Percentiles rank a stretch among this genome's conserved stretches.
These are phyloP conservation scores for Hysterangium stoloniferum DNA, from an alignment of 768 basidiomycete genomes.

Conservation along the genomic window DNA sequence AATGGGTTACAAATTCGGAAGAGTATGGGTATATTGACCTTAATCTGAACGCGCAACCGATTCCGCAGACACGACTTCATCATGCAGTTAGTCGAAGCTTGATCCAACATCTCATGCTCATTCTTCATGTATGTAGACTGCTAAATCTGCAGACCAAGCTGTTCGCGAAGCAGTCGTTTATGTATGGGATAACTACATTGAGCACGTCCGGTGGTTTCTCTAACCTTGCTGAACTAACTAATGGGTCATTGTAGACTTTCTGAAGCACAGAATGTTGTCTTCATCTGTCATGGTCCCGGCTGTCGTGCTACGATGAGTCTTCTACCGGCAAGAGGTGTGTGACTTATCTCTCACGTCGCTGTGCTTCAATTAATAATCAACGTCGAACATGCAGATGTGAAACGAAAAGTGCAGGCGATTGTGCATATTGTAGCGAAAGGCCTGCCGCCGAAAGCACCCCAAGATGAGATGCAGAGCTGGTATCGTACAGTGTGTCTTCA, in stretches of 20 bases:
- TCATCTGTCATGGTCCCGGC: conserved; percentile 86
- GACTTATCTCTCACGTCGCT: background rate
- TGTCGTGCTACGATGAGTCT: conserved; percentile 71
- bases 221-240: background rate
- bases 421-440: conserved; percentile 73
- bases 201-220: conserved; percentile 45
- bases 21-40: conserved; percentile 77
- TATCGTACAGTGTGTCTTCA: conserved; percentile 50
- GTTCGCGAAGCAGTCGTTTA: conserved; percentile 33
- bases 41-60: conserved; percentile 41
- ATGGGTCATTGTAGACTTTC: conserved; percentile 46
- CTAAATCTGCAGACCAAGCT: conserved; percentile 3
- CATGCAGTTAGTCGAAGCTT: conserved; percentile 25
- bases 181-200: conserved; percentile 94
- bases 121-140: background rate
- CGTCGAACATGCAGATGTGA: conserved; percentile 27
- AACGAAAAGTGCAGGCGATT: conserved; percentile 58
- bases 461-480: conserved; percentile 58
- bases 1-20: conserved; percentile 56
- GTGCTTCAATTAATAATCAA: background rate
- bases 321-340: conserved; percentile 58
- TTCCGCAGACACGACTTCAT: conserved; percentile 47
- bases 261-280: conserved; percentile 59
- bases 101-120: background rate
- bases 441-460: conserved; percentile 46